These are phyloP conservation scores for Fagopyrum homotropicum DNA, from an alignment of 148 eudicot species.

Conservation along the genomic window DNA sequence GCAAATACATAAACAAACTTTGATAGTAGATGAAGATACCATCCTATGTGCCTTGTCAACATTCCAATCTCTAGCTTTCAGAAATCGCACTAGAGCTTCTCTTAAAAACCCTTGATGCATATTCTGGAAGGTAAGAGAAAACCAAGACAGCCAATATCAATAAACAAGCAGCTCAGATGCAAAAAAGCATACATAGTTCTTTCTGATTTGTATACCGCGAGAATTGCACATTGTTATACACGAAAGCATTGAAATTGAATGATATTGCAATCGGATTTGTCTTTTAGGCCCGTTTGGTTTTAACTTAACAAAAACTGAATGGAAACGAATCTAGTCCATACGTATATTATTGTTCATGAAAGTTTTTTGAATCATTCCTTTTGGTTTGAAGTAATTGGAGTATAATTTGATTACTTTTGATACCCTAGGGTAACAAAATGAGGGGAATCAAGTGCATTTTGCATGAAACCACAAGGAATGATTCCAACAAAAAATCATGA, in stretches of 20 bases:
- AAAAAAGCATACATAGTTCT: neutral
- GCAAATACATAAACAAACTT: neutral
- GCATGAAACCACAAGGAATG: too few relatives aligned
- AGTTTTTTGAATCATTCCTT: too few relatives aligned
- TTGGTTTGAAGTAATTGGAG: too few relatives aligned
- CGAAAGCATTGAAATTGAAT: neutral
- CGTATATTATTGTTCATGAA: too few relatives aligned
- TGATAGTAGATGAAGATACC: conserved; percentile 29
- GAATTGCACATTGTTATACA: neutral
- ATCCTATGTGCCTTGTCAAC: conserved; percentile 70
- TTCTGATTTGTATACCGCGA: neutral
- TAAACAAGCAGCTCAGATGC: neutral
- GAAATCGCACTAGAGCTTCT: conserved; percentile 55
- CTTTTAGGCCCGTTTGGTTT: neutral
- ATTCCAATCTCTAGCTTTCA: conserved; percentile 87
- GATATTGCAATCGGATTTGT: neutral
- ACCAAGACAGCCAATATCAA: neutral
- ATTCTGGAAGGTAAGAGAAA: conserved; percentile 35
- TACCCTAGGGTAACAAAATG: too few relatives aligned
- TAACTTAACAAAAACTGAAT: too few relatives aligned
- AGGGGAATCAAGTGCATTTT: too few relatives aligned
- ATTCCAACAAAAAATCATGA: too few relatives aligned
- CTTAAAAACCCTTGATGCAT: conserved; percentile 64
- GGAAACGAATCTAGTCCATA: too few relatives aligned
- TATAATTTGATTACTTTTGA: too few relatives aligned